Evolutionary conservation across 257 asterid species (phyloP), one percentile per base, ranked within the genome.

Genomic region (Gardenia jasminoides): DNA sequence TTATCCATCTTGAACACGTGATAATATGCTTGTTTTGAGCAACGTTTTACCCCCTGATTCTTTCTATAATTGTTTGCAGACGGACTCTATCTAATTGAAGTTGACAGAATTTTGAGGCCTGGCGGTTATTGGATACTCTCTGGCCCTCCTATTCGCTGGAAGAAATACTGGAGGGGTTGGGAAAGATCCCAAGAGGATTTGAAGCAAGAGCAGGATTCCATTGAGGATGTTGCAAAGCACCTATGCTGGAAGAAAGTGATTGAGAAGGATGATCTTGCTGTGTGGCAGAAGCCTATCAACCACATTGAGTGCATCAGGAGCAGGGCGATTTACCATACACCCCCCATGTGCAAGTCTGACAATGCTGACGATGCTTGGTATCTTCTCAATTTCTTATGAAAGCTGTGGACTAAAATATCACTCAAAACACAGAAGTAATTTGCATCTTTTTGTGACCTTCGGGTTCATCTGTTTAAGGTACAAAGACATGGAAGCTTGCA

Each of bases 101-200:
- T 95, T n/a, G 99, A 95, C 78, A 86, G 99, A 83, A 77, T 95
- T 68, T 88, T 95, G 0, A 82, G 99, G 78, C 99, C 98, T 0
- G 99, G 99, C 16, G 98, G 97, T 28, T 95, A 93, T 81, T 95
- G 99, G 99, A 76, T 93, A 79, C 96, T 95, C 70, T 95, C 99
- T 5, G 98, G 99, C 28, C 99, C 99, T 72, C 99, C 99, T 0
- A 89, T 95, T 67, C 85, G 81, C 76, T 95, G 97, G 98, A 91
- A 90, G 85, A 85, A 80, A 58, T 90, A 95, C 84, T 93, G 96
- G 97, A 87, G 85, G 84, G 99, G 99, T 43, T 95, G 99, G 99
- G 97, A 95, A 79, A 91, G 99, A 82, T 89, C 94, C 2, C 47
- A 86, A 80, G 92, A 88, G 78, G 99, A 95, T 74, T 76, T 95